Percentiles rank a stretch among this genome's conserved stretches.
Conservation (phyloP, 2,329 filamentous ascomycete species). For the Simplicillium aogashimaense region DNA sequence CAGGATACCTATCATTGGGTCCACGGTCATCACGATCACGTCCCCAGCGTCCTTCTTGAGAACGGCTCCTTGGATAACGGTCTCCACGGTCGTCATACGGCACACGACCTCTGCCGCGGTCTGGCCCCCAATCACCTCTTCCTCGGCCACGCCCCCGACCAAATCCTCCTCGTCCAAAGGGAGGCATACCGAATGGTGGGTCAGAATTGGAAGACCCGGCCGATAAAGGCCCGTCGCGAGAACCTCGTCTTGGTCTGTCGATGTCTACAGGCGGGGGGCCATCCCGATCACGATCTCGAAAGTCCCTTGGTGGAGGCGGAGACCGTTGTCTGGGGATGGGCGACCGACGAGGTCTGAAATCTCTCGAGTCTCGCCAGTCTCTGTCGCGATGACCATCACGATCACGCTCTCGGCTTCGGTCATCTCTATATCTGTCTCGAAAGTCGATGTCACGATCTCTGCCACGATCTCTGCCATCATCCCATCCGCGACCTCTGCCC, state of each 20-base stretch:
- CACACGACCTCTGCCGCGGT: constrained; percentile 44
- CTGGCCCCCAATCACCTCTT: constrained; percentile 27
- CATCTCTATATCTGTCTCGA: constrained; percentile 49
- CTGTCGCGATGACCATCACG: constrained; percentile 44
- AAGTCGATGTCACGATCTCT: constrained; percentile 53
- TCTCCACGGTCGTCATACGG: constrained; percentile 52
- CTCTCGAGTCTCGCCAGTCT: constrained; percentile 30
- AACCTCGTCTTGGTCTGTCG: constrained; percentile 56
- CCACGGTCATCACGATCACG: constrained; percentile 49
- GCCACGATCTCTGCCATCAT: constrained; percentile 51
- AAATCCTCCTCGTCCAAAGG: constrained; percentile 45
- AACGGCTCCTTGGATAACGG: constrained; percentile 55
- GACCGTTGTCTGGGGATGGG: constrained; percentile 52
- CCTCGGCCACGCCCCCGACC: constrained; percentile 42
- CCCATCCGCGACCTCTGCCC: constrained; percentile 51
- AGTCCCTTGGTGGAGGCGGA: constrained; percentile 58
- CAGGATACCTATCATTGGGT: constrained; percentile 29
- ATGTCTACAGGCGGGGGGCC: constrained; percentile 54
- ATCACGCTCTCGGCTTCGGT: constrained; percentile 49
- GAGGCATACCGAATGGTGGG: constrained; percentile 42
- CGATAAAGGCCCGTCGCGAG: constrained; percentile 61
- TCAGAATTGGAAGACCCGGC: constrained; percentile 64
- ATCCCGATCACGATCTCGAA: constrained; percentile 49
- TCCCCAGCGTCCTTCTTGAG: constrained; percentile 52
- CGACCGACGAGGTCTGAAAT: constrained; percentile 41